A percentile compares a stretch with the other conserved stretches of the same genome.
These are phyloP conservation scores for Verticillium klebahnii DNA, from an alignment of 2,329 filamentous ascomycete species.

Conservation along the genomic window DNA sequence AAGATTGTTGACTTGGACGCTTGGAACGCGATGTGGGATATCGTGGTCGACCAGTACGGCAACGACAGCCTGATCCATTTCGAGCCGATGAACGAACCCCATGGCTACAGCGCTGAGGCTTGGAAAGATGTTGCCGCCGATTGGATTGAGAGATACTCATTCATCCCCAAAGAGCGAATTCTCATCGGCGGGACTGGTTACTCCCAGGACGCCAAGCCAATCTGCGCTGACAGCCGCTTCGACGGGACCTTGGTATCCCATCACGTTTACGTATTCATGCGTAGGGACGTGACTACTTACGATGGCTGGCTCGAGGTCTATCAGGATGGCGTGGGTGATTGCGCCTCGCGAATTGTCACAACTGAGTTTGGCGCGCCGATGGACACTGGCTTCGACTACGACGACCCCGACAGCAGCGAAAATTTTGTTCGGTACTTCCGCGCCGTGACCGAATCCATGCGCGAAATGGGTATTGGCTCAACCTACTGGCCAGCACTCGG, in stretches of 20 bases:
- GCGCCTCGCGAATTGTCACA: constrained; percentile 4
- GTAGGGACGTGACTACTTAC: constrained; percentile 3
- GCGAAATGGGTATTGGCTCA: too few relatives aligned
- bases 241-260: constrained; percentile 6
- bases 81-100: neutral
- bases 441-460: too few relatives aligned
- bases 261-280: constrained; percentile 5
- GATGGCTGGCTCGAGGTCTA: constrained; percentile 6
- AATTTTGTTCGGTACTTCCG: too few relatives aligned
- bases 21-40: constrained; percentile 6
- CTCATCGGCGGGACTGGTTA: constrained; percentile 5
- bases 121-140: constrained; percentile 4
- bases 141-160: constrained; percentile 4
- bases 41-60: constrained; percentile 4
- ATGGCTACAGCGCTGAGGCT: constrained; percentile 3
- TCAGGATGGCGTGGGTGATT: constrained; percentile 3
- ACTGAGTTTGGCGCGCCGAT: constrained; percentile 8
- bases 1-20: constrained; percentile 3
- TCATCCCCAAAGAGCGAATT: constrained; percentile 4
- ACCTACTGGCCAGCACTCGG: too few relatives aligned
- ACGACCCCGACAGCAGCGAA: too few relatives aligned
- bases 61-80: constrained; percentile 4
- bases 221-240: constrained; percentile 6
- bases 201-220: constrained; percentile 3
- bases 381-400: constrained; percentile 1